These are phyloP conservation scores for Lichtheimia hyalospora DNA, from an alignment of 371 early-diverging fungal genomes.

Conservation along the genomic window DNA sequence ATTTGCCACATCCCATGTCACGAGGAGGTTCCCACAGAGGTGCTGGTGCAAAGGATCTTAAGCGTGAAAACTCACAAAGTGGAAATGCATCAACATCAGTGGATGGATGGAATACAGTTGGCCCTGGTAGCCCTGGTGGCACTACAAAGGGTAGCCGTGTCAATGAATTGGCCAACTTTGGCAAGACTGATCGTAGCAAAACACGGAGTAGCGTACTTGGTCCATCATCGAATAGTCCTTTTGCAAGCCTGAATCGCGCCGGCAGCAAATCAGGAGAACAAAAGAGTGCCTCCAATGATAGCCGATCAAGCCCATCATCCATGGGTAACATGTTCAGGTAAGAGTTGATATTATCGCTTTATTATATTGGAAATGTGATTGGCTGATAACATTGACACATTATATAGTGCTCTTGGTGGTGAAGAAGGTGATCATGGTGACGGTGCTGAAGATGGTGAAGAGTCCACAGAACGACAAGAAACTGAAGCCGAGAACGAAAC, in stretches of 20 bases:
- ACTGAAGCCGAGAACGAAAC: no score
- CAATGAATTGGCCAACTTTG: constrained; percentile 81
- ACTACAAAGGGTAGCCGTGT: constrained; percentile 38
- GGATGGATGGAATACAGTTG: constrained; percentile 79
- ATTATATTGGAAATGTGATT: neutral
- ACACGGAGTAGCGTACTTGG: constrained; percentile 52
- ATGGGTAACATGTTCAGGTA: constrained; percentile 46
- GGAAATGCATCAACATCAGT: constrained; percentile 32
- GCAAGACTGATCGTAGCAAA: constrained; percentile 72
- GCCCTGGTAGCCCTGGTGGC: constrained; percentile 45
- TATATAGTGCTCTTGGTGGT: constrained; percentile 11
- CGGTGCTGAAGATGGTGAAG: neutral
- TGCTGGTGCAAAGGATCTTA: constrained; percentile 40
- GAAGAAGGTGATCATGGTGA: constrained; percentile 3
- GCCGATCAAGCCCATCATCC: constrained; percentile 37
- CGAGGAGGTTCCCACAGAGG: constrained; percentile 56
- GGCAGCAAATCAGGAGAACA: constrained; percentile 35
- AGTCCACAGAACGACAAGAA: neutral
- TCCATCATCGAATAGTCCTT: constrained; percentile 53
- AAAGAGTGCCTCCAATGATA: constrained; percentile 23
- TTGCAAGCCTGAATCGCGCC: constrained; percentile 45
- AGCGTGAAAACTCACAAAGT: constrained; percentile 49
- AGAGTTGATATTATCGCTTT: neutral
- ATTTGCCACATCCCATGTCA: constrained; percentile 54
- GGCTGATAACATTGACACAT: neutral